These are phyloP conservation scores for Lipomyces yamadae DNA, from an alignment of 805 yeast genomes.

Conservation along the genomic window DNA sequence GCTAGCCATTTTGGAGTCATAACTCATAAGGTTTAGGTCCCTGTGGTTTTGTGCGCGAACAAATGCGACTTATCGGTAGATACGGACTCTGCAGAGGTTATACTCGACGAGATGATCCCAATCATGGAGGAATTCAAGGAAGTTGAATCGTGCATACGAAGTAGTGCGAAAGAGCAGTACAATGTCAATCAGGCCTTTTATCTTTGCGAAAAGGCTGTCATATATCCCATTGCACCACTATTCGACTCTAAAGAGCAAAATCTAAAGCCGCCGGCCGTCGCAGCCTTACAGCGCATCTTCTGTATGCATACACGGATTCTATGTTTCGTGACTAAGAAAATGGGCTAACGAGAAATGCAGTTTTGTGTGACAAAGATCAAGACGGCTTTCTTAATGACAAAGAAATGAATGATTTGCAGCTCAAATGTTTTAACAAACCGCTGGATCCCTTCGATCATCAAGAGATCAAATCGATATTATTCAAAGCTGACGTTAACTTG, in stretches of 20 bases:
- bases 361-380: constrained; percentile 86
- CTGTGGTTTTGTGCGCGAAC: constrained; percentile 89
- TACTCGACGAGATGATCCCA: constrained; percentile 83
- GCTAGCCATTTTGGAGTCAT: background rate
- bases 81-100: constrained; percentile 53
- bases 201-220: constrained; percentile 88
- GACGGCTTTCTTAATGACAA: constrained; percentile 76
- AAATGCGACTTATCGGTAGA: constrained; percentile 60
- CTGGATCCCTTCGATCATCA: constrained; percentile 51
- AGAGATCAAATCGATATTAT: constrained; percentile 49
- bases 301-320: constrained; percentile 32
- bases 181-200: constrained; percentile 93
- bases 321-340: background rate
- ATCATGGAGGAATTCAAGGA: constrained; percentile 89
- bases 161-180: constrained; percentile 81
- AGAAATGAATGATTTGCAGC: constrained; percentile 69
- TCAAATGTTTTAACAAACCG: constrained; percentile 70
- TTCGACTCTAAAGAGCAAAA: constrained; percentile 89
- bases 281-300: constrained; percentile 81
- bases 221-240: constrained; percentile 89
- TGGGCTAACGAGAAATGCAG: constrained; percentile 10
- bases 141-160: constrained; percentile 86
- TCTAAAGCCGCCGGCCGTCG: constrained; percentile 74
- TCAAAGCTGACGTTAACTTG: constrained; percentile 45
- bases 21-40: constrained; percentile 50